Base-by-base conservation (phyloP, 2,329 filamentous ascomycete species). In the Ceratocystis alfenasii region DNA sequence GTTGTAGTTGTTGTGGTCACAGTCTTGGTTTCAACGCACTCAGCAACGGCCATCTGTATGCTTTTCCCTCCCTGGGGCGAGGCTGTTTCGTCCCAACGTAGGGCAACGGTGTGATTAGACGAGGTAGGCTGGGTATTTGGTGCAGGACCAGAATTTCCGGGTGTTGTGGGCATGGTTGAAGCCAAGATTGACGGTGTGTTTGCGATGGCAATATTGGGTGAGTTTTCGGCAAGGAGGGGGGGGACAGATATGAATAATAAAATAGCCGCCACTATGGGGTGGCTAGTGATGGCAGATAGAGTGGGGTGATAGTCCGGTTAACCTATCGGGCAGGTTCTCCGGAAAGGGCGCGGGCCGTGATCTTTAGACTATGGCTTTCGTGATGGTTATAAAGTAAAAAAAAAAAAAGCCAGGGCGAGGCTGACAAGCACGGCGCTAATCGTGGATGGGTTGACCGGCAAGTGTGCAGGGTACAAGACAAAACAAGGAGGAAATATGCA, bases 1-100 rank as follows among this genome's bases (percentile, higher is more conserved):
- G 90, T 95, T 0, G 91, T 96, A 0, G 92, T 96, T 0, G 93
- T 96, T 1, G 63, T 65, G 6, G 92, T 96, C 69, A 96, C 85
- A 10, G 83, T 87, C 74, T 84, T 86, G 17, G 84, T 87, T 75
- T 87, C 84, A 72, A 87, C 82, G 70, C 83, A 86, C 71, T 87
- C 83, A 68, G 82, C 82, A 60, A 87, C 77, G 69, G 83, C 81
- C 70, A 86, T 81, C 71, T 83, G 81, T 70, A 76, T 78, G 70
- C 71, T 77, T 68, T 72, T 74, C 69, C 70, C 72, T 68, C 73
- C 72, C 62, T 72, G 72, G 66, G 72, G 70, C 12, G 73, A 70
- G 15, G 75, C 72, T 65, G 73, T 73, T 65, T 81, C 78, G 59
- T 77, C 76, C 66, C 78, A 78, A 69, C 78, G 80, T 68, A 81